Base-by-base conservation (phyloP, 176 grass and related monocot genomes). In the Lolium perenne region DNA sequence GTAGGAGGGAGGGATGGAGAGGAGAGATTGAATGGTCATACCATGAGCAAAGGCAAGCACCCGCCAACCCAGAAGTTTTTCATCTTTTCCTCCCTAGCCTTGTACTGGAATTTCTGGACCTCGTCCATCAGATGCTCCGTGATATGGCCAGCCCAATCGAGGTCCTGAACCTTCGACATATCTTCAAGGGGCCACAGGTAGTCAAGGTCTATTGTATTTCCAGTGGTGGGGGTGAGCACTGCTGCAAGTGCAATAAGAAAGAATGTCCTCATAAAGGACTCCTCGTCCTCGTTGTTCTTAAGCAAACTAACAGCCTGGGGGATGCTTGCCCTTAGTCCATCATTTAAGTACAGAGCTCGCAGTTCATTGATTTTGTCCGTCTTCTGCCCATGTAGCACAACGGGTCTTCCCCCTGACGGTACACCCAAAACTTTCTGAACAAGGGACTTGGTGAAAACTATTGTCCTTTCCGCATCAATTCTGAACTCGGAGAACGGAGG, bases 151-250 rank as follows among this genome's bases (percentile, higher is more conserved):
- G 72, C 72, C 72, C 72, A 75, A 32, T 75, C 72, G 0, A 75
- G 72, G 23, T 75, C 72, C 7, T 75, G 72, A 26, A 75, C 21
- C 49, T 25, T 29, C 18, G 47, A 75, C 47, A 75, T 75, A 18
- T 75, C 72, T 53, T 75, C 72, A 75, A 75, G 48, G 48, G 72
- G 22, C 47, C 47, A 75, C 23, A 75, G 23, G 23, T 75, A 75
- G 72, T 74, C 71, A 74, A 74, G 71, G 71, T 74, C 71, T 74
- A 74, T 74, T 16, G 45, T 74, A 74, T 74, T 74, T 15, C 71
- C 71, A 50, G 71, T 74, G 71, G 71, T 74, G 45, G 71, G 71
- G 46, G 71, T 74, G 45, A 74, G 71, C 46, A 74, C 71, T 26
- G 71, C 22, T 48, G 72, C 72, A 29, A 75, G 15, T 53, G 23